Percentiles rank a stretch among this genome's conserved stretches.
Conservation (phyloP, 1,139 yeast species). For the Scheffersomyces segobiensis region DNA sequence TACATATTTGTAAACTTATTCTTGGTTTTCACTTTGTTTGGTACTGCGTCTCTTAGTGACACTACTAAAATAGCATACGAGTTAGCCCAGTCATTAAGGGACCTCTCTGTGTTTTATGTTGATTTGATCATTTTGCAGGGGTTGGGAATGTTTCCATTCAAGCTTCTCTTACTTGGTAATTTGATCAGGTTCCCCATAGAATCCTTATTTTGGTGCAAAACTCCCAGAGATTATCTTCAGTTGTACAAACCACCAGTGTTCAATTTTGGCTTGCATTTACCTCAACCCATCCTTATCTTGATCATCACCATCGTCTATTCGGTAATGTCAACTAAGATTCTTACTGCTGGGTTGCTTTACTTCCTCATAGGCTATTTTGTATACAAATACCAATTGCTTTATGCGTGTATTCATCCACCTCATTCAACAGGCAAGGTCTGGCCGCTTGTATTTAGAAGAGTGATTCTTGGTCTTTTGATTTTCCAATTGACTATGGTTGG, state of each 20-base stretch:
- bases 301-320: conserved; percentile 77
- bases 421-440: conserved; percentile 89
- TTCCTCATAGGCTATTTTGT: conserved; percentile 75
- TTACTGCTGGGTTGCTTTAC: conserved; percentile 71
- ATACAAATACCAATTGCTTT: conserved; percentile 77
- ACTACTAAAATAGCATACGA: conserved; percentile 75
- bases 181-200: conserved; percentile 25
- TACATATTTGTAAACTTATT: conserved; percentile 77
- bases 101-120: conserved; percentile 69
- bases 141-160: conserved; percentile 75
- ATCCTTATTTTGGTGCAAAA: conserved; percentile 23
- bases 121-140: conserved; percentile 76
- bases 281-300: conserved; percentile 76
- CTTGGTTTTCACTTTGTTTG: conserved; percentile 76
- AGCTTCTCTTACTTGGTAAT: conserved; percentile 54
- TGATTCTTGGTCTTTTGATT: conserved; percentile 66
- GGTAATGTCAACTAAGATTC: conserved; percentile 72
- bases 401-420: conserved; percentile 81
- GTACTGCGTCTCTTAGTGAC: conserved; percentile 75
- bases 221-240: conserved; percentile 70
- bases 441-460: conserved; percentile 77
- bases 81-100: conserved; percentile 68
- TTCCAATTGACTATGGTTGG: conserved; percentile 94
- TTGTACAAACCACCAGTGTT: conserved; percentile 76
- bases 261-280: conserved; percentile 78